phyloP scores from a whole-genome alignment of 768 basidiomycete species.

The Trametes coccinea region DNA sequence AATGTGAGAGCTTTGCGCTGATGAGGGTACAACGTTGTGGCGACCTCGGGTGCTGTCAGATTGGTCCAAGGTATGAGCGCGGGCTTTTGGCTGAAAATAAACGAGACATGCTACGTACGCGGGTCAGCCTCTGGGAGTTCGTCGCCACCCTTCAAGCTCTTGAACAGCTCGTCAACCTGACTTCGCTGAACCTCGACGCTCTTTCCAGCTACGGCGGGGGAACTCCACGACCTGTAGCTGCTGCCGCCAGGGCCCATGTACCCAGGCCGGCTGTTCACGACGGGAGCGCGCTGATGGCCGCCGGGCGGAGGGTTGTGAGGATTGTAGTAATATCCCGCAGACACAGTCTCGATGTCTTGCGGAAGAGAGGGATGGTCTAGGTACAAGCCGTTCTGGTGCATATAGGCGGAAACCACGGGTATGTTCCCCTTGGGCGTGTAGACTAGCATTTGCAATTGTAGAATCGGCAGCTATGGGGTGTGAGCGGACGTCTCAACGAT shows the following conservation, averaged over 20 bases:
- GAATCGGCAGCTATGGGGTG: constrained; percentile 66
- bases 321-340: constrained; percentile 73
- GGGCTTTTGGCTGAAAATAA: neutral
- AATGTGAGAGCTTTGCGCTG: constrained; percentile 98
- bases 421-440: constrained; percentile 96
- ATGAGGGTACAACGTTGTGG: constrained; percentile 91
- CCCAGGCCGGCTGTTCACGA: constrained; percentile 41
- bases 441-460: constrained; percentile 82
- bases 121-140: constrained; percentile 87
- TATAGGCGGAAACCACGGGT: constrained; percentile 71
- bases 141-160: constrained; percentile 82
- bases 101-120: constrained; percentile 48
- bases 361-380: constrained; percentile 80
- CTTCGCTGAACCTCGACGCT: constrained; percentile 89
- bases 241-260: constrained; percentile 42
- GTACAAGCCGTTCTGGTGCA: constrained; percentile 65
- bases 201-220: constrained; percentile 61
- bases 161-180: constrained; percentile 94
- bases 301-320: constrained; percentile 85
- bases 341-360: constrained; percentile 59
- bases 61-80: neutral
- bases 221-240: constrained; percentile 50
- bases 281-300: constrained; percentile 49
- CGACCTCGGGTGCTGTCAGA: constrained; percentile 62
- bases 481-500: constrained; percentile 7